Evolutionary conservation across 163 green algal genomes (phyloP).

Genomic region (Picocystis sp.): DNA sequence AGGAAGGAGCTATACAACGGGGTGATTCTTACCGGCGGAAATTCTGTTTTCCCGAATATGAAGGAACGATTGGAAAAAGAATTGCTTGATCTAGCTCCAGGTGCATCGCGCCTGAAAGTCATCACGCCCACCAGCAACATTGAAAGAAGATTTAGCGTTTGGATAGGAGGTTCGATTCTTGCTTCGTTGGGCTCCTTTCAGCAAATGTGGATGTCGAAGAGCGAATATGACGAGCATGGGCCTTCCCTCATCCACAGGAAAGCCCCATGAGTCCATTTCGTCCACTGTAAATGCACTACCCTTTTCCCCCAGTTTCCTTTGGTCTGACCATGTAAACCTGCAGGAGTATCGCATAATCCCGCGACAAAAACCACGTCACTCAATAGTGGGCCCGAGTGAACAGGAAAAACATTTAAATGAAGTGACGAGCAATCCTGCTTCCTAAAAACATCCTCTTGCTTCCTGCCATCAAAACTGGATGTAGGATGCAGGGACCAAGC

Average conservation of each 20-base stretch:
- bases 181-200: constrained; percentile 87
- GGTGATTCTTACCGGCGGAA: constrained; percentile 63
- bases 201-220: constrained; percentile 90
- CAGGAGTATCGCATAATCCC: too few relatives aligned
- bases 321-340: too few relatives aligned
- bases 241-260: constrained; percentile 74
- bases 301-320: too few relatives aligned
- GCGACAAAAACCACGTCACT: too few relatives aligned
- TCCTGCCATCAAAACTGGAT: too few relatives aligned
- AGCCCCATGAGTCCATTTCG: constrained; percentile 33
- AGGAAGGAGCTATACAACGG: constrained; percentile 71
- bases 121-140: constrained; percentile 45
- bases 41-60: constrained; percentile 23
- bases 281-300: too few relatives aligned
- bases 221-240: constrained; percentile 88
- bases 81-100: constrained; percentile 44
- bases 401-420: too few relatives aligned
- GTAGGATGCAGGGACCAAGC: too few relatives aligned
- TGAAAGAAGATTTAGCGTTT: constrained; percentile 69
- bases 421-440: too few relatives aligned
- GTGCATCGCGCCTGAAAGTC: constrained; percentile 47
- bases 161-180: constrained; percentile 93
- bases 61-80: constrained; percentile 76
- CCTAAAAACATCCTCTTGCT: too few relatives aligned
- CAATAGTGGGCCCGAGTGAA: too few relatives aligned